Evolutionary conservation across 2,329 filamentous ascomycete genomes (phyloP).

Genomic region (Lachnellula cervina): DNA sequence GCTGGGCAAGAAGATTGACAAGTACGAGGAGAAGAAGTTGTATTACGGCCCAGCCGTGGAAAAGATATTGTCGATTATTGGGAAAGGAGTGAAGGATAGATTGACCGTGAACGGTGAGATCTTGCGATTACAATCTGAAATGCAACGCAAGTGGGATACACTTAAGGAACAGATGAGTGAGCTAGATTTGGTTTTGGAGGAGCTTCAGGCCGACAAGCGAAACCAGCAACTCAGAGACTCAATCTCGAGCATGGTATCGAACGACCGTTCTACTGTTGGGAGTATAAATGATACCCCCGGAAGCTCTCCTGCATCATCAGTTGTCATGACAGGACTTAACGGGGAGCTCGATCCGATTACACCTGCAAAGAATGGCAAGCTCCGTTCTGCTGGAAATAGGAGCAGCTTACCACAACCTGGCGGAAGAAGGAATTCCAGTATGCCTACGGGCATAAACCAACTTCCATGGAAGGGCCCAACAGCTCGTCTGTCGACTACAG

Average conservation of each 20-base stretch:
- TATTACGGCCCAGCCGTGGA: constrained; percentile 94
- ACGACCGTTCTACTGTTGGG: constrained; percentile 43
- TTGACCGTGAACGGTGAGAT: constrained; percentile 96
- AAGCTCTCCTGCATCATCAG: constrained; percentile 62
- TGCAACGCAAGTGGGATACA: constrained; percentile 74
- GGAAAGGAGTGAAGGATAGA: constrained; percentile 92
- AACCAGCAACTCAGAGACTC: constrained; percentile 83
- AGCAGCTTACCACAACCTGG: constrained; percentile 38
- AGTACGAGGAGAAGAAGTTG: constrained; percentile 88
- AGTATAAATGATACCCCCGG: constrained; percentile 44
- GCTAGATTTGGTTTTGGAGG: constrained; percentile 70
- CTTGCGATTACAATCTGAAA: constrained; percentile 75
- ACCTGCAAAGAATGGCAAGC: constrained; percentile 31
- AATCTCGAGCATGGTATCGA: constrained; percentile 74
- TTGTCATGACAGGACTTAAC: constrained; percentile 50
- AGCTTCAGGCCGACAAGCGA: constrained; percentile 57
- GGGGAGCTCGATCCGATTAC: constrained; percentile 31
- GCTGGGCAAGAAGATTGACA: constrained; percentile 80
- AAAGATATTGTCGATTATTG: constrained; percentile 84
- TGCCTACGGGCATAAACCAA: constrained; percentile 36
- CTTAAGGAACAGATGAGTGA: constrained; percentile 73
- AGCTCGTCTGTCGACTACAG: constrained; percentile 34
- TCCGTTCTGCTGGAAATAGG: constrained; percentile 17
- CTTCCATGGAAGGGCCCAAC: constrained; percentile 34
- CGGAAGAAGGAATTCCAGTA: constrained; percentile 41